These are phyloP conservation scores for Trichosporon sp. DNA, from an alignment of 1,284 basidiomycete genomes.

Conservation along the genomic window DNA sequence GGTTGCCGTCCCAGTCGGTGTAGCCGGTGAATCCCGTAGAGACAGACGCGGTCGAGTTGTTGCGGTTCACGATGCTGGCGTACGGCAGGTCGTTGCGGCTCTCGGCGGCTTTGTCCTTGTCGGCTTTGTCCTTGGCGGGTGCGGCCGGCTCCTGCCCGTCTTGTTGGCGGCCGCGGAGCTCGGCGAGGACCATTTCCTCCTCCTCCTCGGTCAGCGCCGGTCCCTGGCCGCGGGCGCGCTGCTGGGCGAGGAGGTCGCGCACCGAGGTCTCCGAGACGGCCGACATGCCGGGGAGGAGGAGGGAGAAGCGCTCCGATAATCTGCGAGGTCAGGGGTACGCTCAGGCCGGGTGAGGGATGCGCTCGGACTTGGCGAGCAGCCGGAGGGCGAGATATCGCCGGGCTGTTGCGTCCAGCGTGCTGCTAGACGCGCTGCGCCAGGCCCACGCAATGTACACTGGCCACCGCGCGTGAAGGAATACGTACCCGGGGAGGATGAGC, in stretches of 20 bases:
- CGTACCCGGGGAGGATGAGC: constrained; percentile 45
- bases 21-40: constrained; percentile 1
- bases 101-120: background rate
- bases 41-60: constrained; percentile 8
- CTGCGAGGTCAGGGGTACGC: constrained; percentile 19
- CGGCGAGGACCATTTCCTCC: constrained; percentile 43
- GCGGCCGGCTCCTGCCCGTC: background rate
- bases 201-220: constrained; percentile 42
- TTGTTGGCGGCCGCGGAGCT: constrained; percentile 24
- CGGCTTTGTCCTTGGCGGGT: background rate
- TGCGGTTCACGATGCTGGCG: constrained; percentile 1
- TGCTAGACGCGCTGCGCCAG: background rate
- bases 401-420: background rate
- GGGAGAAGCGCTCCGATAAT: constrained; percentile 43
- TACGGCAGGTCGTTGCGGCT: constrained; percentile 5
- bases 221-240: constrained; percentile 34
- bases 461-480: background rate
- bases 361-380: background rate
- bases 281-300: constrained; percentile 39
- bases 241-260: constrained; percentile 37
- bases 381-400: background rate
- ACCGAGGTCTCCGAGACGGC: constrained; percentile 35
- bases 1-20: constrained; percentile 36
- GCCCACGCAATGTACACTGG: background rate
- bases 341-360: too few relatives aligned